Conservation (phyloP, 768 basidiomycete genomes). For the Sutorius australiensis region DNA sequence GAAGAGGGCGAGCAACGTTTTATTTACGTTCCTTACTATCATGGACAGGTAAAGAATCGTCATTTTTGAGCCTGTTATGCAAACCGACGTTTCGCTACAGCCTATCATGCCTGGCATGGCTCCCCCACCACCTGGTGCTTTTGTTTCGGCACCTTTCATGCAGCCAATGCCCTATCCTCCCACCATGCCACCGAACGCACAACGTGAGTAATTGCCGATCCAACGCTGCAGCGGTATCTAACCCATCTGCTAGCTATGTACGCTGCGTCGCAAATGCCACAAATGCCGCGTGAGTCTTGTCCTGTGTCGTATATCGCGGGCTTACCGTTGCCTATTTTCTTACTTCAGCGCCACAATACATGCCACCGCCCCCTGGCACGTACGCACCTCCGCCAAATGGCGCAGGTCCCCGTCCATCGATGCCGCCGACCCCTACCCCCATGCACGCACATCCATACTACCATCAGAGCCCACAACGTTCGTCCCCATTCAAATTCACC, state of each 20-base stretch:
- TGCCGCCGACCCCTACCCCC: conserved; percentile 90
- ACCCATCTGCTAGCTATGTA: conserved; percentile 62
- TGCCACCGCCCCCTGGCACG: conserved; percentile 73
- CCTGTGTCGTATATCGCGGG: not conserved
- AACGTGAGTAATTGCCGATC: conserved; percentile 25
- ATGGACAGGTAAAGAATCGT: conserved; percentile 55
- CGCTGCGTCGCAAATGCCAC: conserved; percentile 73
- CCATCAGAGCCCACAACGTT: conserved; percentile 87
- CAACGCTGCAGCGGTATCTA: not conserved
- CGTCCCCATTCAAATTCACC: conserved; percentile 23
- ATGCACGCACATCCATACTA: conserved; percentile 85
- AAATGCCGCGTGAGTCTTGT: conserved; percentile 74
- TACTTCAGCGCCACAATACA: conserved; percentile 63
- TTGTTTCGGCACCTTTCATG: conserved; percentile 80
- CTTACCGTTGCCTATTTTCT: conserved; percentile 4
- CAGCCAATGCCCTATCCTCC: conserved; percentile 83
- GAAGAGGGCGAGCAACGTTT: conserved; percentile 74
- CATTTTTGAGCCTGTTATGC: not conserved
- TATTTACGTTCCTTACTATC: conserved; percentile 80
- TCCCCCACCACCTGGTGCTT: conserved; percentile 74
- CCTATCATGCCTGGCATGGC: conserved; percentile 86
- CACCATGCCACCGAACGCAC: conserved; percentile 73
- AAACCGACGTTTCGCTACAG: conserved; percentile 30
- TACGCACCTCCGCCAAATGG: conserved; percentile 79
- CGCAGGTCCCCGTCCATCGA: conserved; percentile 74